Conservation (phyloP, 2,329 filamentous ascomycete species). For the Botrytis deweyae region DNA sequence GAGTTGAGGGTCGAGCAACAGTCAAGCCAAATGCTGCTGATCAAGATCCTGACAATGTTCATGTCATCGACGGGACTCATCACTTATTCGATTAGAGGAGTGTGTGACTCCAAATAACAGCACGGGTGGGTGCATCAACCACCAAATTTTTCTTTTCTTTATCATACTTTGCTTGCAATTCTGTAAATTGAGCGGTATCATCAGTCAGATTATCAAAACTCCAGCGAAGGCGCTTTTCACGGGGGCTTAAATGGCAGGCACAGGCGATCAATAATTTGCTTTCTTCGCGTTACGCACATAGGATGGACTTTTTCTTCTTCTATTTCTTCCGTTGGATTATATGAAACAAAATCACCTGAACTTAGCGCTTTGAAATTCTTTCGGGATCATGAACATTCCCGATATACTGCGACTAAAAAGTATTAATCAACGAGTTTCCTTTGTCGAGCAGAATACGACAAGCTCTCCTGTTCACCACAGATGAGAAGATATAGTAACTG, state of each 20-base stretch:
- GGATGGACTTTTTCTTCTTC: conserved; percentile 10
- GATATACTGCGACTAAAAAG: conserved; percentile 7
- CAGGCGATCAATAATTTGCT: conserved; percentile 16
- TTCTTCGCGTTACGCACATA: conserved; percentile 12
- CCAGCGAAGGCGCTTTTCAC: conserved; percentile 21
- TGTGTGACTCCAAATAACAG: neutral
- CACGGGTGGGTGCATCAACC: conserved; percentile 16
- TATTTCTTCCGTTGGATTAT: conserved; percentile 18
- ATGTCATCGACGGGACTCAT: conserved; percentile 27
- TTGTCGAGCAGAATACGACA: conserved; percentile 5
- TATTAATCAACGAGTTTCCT: conserved; percentile 20
- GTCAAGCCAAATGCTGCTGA: conserved; percentile 56
- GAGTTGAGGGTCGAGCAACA: conserved; percentile 58
- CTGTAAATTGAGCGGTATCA: conserved; percentile 20
- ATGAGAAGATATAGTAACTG: conserved; percentile 9
- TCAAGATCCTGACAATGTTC: conserved; percentile 35
- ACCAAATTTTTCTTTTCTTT: conserved; percentile 14
- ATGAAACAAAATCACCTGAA: conserved; percentile 18
- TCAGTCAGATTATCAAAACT: conserved; percentile 21
- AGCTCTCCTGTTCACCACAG: neutral
- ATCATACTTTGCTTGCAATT: conserved; percentile 20
- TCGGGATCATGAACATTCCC: conserved; percentile 12
- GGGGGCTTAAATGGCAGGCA: conserved; percentile 19
- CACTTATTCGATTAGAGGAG: conserved; percentile 15
- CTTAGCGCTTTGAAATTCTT: conserved; percentile 11